A percentile compares a stretch with the other conserved stretches of the same genome.
Conservation (phyloP, 257 asterid genomes). For the Craterostigma plantagineum region DNA sequence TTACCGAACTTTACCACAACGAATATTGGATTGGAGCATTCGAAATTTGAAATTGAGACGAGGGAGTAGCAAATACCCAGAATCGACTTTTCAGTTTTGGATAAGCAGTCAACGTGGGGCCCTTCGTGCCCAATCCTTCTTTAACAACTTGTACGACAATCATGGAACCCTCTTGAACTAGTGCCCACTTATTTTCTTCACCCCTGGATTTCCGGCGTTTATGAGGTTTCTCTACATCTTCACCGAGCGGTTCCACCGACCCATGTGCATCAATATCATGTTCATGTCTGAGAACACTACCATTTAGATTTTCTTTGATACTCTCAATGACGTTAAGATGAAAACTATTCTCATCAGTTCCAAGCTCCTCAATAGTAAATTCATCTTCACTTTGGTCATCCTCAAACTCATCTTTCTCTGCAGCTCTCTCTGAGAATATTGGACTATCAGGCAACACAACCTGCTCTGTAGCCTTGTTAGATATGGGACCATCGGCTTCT, state of each 20-base stretch:
- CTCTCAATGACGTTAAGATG: slow-evolving; percentile 25
- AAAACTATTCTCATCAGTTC: slow-evolving; percentile 24
- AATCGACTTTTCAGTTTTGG: slow-evolving; percentile 90
- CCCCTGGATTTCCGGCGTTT: slow-evolving; percentile 13
- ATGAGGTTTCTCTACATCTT: slow-evolving; percentile 17
- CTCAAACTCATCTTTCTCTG: slow-evolving; percentile 41
- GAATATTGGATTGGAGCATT: slow-evolving; percentile 12
- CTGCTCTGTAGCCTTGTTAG: slow-evolving; percentile 21
- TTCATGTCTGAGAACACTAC: slow-evolving; percentile 26
- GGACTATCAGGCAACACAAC: slow-evolving; percentile 21
- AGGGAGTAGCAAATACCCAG: slow-evolving; percentile 48
- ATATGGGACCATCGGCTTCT: slow-evolving; percentile 19
- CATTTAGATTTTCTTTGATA: slow-evolving; percentile 40
- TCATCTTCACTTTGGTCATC: slow-evolving; percentile 50
- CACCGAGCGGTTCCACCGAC: slow-evolving; percentile 18
- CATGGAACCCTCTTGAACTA: slow-evolving; percentile 62
- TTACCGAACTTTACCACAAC: slow-evolving; percentile 8
- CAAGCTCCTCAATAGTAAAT: slow-evolving; percentile 33
- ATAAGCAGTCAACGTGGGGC: slow-evolving; percentile 85
- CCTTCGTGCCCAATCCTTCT: slow-evolving; percentile 93
- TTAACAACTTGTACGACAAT: slow-evolving; percentile 89
- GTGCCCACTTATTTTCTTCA: slow-evolving; percentile 38
- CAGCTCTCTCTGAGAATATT: slow-evolving; percentile 28
- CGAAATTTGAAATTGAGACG: slow-evolving; percentile 6
- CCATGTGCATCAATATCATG: slow-evolving; percentile 20